Evolutionary conservation across 331 rosid species (phyloP).

Genomic region (Arachis monticola): DNA sequence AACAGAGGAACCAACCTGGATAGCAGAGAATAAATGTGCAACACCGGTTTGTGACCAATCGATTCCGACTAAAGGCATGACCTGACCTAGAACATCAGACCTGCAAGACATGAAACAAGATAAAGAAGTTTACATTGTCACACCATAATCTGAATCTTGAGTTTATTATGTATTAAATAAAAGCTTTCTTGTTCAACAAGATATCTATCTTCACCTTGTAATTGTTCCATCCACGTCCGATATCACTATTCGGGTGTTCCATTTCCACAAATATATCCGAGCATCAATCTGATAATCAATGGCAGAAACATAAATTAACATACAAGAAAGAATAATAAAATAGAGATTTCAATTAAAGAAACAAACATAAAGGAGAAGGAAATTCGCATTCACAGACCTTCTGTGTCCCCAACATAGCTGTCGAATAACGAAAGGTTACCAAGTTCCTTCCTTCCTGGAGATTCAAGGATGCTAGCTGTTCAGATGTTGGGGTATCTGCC

Average conservation of each 20-base stretch:
- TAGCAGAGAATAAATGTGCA: conserved; percentile 88
- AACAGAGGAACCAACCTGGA: conserved; percentile 65
- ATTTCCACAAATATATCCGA: conserved; percentile 88
- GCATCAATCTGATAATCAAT: conserved; percentile 72
- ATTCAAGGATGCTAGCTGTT: conserved; percentile 84
- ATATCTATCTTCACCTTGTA: conserved; percentile 65
- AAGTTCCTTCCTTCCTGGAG: conserved; percentile 84
- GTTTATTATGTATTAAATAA: conserved; percentile 1
- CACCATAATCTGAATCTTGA: neutral
- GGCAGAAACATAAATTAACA: neutral
- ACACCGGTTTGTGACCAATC: conserved; percentile 98
- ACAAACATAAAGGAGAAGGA: neutral
- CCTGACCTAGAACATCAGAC: conserved; percentile 92
- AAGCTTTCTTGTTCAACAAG: conserved; percentile 22
- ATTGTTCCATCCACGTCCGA: conserved; percentile 99
- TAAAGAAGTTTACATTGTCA: neutral
- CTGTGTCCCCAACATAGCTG: conserved; percentile 71
- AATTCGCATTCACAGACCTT: conserved; percentile 56
- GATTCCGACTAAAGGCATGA: conserved; percentile 94
- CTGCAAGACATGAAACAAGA: conserved; percentile 46
- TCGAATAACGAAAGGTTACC: conserved; percentile 73
- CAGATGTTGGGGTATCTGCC: conserved; percentile 72
- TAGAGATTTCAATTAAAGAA: conserved; percentile 26
- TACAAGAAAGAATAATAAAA: conserved; percentile 5
- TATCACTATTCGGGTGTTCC: conserved; percentile 90